A percentile compares a stretch with the other conserved stretches of the same genome.
Evolutionary conservation across 768 basidiomycete genomes (phyloP).

Genomic region (Mycena haematopus): DNA sequence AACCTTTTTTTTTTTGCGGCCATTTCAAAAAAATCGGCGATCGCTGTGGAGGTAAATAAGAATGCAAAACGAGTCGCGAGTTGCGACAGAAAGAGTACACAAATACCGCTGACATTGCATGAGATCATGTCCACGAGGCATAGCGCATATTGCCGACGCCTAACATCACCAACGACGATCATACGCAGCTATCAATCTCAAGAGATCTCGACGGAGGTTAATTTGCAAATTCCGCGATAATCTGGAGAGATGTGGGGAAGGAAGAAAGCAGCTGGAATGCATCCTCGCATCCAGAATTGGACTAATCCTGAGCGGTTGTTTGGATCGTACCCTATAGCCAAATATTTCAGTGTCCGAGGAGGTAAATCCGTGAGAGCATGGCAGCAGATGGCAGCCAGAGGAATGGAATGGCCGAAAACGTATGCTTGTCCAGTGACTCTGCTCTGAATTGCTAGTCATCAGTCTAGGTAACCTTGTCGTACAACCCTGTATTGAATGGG

Average conservation of each 20-base stretch:
- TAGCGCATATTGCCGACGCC: not conserved
- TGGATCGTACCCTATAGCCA: slow-evolving; percentile 4
- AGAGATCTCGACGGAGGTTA: slow-evolving; percentile 21
- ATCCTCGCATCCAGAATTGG: slow-evolving; percentile 11
- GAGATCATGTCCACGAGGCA: not conserved
- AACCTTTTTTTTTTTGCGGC: not conserved
- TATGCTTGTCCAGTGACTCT: not conserved
- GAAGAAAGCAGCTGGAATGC: slow-evolving; percentile 13
- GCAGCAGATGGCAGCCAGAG: no score
- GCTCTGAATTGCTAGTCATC: slow-evolving; percentile 13
- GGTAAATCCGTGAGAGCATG: not conserved
- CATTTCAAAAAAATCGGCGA: not conserved
- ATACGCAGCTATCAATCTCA: slow-evolving; percentile 6
- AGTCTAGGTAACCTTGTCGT: slow-evolving; percentile 10
- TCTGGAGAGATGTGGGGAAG: not conserved
- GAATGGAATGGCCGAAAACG: slow-evolving; percentile 4
- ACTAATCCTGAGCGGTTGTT: slow-evolving; percentile 7
- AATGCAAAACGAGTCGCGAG: no score
- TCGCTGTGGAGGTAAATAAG: no score
- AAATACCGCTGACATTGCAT: not conserved
- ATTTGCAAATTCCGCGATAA: not conserved
- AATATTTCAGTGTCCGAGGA: slow-evolving; percentile 10
- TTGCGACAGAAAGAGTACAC: no score
- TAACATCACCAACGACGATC: slow-evolving; percentile 1
- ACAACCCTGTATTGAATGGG: not conserved